These are phyloP conservation scores for Catharanthus roseus DNA, from an alignment of 257 asterid genomes.

Conservation along the genomic window DNA sequence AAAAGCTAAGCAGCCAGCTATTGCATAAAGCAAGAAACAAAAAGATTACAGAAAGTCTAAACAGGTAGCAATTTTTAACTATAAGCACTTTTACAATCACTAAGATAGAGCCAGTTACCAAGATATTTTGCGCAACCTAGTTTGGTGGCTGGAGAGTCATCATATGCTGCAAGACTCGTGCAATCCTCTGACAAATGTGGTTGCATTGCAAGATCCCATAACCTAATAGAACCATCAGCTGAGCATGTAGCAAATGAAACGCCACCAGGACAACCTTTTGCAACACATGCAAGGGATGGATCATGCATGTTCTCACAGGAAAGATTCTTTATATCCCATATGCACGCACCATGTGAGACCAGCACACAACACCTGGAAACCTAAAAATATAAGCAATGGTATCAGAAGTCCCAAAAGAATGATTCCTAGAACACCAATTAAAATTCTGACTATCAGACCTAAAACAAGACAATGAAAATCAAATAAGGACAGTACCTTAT, in stretches of 20 bases:
- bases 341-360: slow-evolving; percentile 62
- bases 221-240: slow-evolving; percentile 59
- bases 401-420: slow-evolving; percentile 26
- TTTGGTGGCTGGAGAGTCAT: slow-evolving; percentile 18
- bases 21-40: background rate
- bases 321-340: slow-evolving; percentile 61
- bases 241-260: slow-evolving; percentile 73
- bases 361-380: slow-evolving; percentile 64
- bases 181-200: slow-evolving; percentile 23
- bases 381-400: slow-evolving; percentile 44
- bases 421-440: slow-evolving; percentile 15
- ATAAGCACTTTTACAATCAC: slow-evolving; percentile 4
- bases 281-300: slow-evolving; percentile 54
- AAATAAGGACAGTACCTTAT: slow-evolving; percentile 33
- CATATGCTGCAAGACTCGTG: too few relatives aligned
- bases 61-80: background rate
- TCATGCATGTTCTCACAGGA: slow-evolving; percentile 58
- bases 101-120: slow-evolving; percentile 32
- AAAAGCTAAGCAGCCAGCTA: background rate
- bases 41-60: background rate
- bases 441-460: background rate
- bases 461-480: slow-evolving; percentile 5
- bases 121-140: slow-evolving; percentile 29
- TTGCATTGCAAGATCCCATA: slow-evolving; percentile 62
- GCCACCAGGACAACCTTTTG: slow-evolving; percentile 69